Percentiles rank a stretch among this genome's conserved stretches.
Conservation (phyloP, 352 stramenopile genomes). For the Aphanomyces euteiches region DNA sequence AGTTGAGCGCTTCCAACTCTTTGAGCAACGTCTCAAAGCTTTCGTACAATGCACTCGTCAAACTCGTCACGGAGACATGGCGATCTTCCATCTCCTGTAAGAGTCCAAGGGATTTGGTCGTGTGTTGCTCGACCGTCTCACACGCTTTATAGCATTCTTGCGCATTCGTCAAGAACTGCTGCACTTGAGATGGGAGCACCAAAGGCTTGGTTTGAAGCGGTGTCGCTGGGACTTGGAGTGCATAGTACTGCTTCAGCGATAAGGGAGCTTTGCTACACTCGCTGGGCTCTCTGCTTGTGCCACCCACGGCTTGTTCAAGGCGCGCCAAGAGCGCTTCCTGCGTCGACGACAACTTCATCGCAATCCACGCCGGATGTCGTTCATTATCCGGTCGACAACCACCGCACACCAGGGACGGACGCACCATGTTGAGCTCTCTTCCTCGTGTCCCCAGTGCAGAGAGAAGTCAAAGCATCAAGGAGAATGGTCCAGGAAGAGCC, state of each 20-base stretch:
- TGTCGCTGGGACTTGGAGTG: not conserved
- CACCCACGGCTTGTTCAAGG: not conserved
- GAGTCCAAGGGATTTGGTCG: constrained; percentile 54
- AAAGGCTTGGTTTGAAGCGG: not conserved
- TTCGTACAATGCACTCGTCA: constrained; percentile 72
- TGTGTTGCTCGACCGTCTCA: constrained; percentile 47
- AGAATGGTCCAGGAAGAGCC: no score
- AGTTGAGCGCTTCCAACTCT: constrained; percentile 58
- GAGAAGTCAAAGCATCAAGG: no score
- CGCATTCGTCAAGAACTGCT: constrained; percentile 10
- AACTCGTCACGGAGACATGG: constrained; percentile 66
- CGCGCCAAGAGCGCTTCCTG: constrained; percentile 24
- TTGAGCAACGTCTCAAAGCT: constrained; percentile 66
- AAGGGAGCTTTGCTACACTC: constrained; percentile 5
- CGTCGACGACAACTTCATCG: not conserved
- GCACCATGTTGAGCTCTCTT: no score
- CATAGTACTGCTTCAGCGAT: constrained; percentile 27
- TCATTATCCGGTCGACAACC: no score
- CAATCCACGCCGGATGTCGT: not conserved
- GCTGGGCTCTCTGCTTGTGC: not conserved
- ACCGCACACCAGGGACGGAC: no score
- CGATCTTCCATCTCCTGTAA: constrained; percentile 80
- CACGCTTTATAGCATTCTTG: constrained; percentile 39
- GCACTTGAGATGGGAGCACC: not conserved
- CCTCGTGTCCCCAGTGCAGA: no score